phyloP scores from a whole-genome alignment of 1,284 basidiomycete species.

The Somion occarium region DNA sequence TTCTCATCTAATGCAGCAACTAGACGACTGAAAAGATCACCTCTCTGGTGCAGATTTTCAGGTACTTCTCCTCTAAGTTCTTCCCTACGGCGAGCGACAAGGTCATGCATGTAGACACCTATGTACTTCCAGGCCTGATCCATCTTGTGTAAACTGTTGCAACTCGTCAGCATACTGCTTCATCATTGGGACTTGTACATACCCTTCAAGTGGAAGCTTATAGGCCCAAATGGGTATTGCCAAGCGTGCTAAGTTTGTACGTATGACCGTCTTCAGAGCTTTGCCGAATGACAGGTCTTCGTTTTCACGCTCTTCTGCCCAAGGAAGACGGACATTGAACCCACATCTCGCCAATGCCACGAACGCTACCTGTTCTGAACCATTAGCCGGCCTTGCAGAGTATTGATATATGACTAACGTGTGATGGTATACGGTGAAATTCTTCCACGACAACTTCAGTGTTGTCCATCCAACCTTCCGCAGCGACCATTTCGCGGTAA shows the following conservation, averaged over 20 bases:
- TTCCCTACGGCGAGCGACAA: background rate
- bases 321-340: conserved; percentile 8
- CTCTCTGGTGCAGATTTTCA: background rate
- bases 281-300: conserved; percentile 5
- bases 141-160: conserved; percentile 1
- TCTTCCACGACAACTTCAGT: background rate
- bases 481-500: conserved; percentile 9
- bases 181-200: too few species aligned
- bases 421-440: conserved; percentile 5
- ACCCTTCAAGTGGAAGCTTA: conserved; percentile 11
- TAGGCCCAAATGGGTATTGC: conserved; percentile 10
- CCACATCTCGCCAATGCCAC: conserved; percentile 11
- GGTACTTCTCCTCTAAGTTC: background rate
- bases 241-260: conserved; percentile 1
- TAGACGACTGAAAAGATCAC: conserved; percentile 13
- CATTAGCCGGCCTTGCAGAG: background rate
- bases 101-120: conserved; percentile 3
- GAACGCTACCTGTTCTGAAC: conserved; percentile 7
- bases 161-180: background rate
- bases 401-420: conserved; percentile 6
- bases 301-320: conserved; percentile 2
- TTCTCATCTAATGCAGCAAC: conserved; percentile 12
- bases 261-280: conserved; percentile 5
- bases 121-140: conserved; percentile 2
- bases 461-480: conserved; percentile 8